Evolutionary conservation across 106 monocot genomes (phyloP).

Genomic region (Acanthochlamys bracteata): DNA sequence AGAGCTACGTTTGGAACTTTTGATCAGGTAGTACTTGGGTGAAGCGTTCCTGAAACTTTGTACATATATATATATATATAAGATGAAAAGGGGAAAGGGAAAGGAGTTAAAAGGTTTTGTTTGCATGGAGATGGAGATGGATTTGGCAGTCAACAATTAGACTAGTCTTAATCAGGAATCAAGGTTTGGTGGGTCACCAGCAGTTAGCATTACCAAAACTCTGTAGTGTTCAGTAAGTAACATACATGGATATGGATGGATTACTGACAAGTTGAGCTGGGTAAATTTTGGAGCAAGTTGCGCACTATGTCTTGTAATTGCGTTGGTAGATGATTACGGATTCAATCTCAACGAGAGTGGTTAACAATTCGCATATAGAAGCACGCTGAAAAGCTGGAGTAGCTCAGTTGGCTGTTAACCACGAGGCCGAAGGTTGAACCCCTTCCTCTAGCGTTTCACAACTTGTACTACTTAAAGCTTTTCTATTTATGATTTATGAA

Average conservation of each 20-base stretch:
- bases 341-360: too few relatives aligned
- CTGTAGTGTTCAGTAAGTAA: too few relatives aligned
- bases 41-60: too few relatives aligned
- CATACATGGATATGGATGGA: too few relatives aligned
- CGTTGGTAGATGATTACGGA: too few relatives aligned
- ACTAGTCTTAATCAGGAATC: neutral
- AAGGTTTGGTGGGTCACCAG: neutral
- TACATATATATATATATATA: too few relatives aligned
- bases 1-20: neutral
- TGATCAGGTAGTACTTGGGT: neutral
- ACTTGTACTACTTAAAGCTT: neutral
- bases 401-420: conserved; percentile 79
- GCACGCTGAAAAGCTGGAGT: conserved; percentile 59
- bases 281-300: too few relatives aligned
- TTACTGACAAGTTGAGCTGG: too few relatives aligned
- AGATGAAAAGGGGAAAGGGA: neutral
- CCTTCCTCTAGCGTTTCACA: conserved; percentile 46
- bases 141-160: neutral
- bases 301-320: too few relatives aligned
- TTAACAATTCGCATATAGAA: too few relatives aligned
- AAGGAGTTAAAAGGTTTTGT: neutral
- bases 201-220: neutral
- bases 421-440: conserved; percentile 71
- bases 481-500: too few relatives aligned
- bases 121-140: neutral